Evolutionary conservation across 1,284 basidiomycete species (phyloP), one percentile per base, ranked within the genome.

Genomic region (Calocybe gambosa): DNA sequence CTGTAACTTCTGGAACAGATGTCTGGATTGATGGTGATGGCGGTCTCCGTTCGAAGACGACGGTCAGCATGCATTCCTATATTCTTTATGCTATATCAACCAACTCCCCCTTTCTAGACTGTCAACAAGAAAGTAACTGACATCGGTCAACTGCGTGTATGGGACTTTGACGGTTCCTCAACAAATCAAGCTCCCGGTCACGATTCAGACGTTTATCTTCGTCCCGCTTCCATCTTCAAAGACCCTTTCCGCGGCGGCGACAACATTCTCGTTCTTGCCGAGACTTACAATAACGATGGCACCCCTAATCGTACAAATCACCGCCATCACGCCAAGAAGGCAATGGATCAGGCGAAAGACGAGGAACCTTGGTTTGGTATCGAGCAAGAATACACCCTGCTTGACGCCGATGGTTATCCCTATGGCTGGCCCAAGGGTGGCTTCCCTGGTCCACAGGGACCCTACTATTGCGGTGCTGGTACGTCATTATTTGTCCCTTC

Each of bases 381-480:
- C 54, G 95, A 99, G 75, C 95, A 99, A 71, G 95, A 99, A 68
- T 99, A 98, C 78, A 97, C 96, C 59, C 86, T 99, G 59, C 92
- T 99, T 61, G 94, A 93, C 66, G 78, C 77, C 58, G 95, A 99
- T 63, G 94, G 88, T 58, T 76, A 78, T 52, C 95, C 96, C 46
- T 92, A 78, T 69, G 94, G 93, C 51, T 99, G 96, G 96, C 93
- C 96, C 64, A 92, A 92, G 74, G 91, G 93, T 59, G 96, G 96
- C 72, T 99, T 98, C 89, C 96, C 96, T 54, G 96, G 90, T 62
- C 95, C 96, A 55, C 96, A 99, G 71, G 96, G 96, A 53, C 96
- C 96, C 43, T 99, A 99, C 74, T 99, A 99, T 77, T 99, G 96
- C 65, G 96, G 96, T 79, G 95, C 95, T 69, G 95, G 95, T 89